Evolutionary conservation across 768 basidiomycete genomes (phyloP).

Genomic region (Phaffia australis): DNA sequence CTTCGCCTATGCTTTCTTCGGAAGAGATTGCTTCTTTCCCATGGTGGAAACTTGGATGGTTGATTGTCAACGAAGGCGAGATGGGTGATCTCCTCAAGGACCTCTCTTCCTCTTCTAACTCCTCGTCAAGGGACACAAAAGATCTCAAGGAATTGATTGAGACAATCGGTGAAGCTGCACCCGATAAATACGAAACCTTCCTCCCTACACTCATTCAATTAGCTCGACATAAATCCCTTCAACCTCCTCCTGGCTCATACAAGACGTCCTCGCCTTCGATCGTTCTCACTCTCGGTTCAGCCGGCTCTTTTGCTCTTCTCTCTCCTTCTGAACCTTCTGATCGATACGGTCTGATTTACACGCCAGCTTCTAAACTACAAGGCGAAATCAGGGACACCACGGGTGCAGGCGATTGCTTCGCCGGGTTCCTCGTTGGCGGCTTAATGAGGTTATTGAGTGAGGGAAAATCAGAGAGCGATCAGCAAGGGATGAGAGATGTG

Average conservation of each 20-base stretch:
- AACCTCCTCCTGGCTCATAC: neutral
- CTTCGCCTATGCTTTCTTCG: conserved; percentile 39
- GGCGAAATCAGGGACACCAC: conserved; percentile 30
- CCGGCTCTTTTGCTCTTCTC: conserved; percentile 29
- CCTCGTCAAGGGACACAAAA: neutral
- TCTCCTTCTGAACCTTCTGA: neutral
- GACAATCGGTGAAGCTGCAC: conserved; percentile 11
- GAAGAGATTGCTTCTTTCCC: conserved; percentile 35
- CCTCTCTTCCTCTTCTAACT: neutral
- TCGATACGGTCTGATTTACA: conserved; percentile 26
- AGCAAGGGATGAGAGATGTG: neutral
- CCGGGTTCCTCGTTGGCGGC: conserved; percentile 27
- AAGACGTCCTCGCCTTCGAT: conserved; percentile 17
- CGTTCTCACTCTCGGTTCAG: conserved; percentile 35
- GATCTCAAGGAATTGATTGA: neutral
- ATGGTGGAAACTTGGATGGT: conserved; percentile 38
- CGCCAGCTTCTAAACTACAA: conserved; percentile 8
- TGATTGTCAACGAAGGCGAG: conserved; percentile 42
- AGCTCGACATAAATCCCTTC: conserved; percentile 20
- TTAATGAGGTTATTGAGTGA: neutral
- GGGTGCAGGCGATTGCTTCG: conserved; percentile 35
- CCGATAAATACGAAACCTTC: conserved; percentile 2
- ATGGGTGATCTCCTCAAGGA: conserved; percentile 29
- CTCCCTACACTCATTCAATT: conserved; percentile 21
- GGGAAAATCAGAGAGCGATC: neutral